These are phyloP conservation scores for Tylopilus cervinicoccineus DNA, from an alignment of 768 basidiomycete genomes.

Conservation along the genomic window DNA sequence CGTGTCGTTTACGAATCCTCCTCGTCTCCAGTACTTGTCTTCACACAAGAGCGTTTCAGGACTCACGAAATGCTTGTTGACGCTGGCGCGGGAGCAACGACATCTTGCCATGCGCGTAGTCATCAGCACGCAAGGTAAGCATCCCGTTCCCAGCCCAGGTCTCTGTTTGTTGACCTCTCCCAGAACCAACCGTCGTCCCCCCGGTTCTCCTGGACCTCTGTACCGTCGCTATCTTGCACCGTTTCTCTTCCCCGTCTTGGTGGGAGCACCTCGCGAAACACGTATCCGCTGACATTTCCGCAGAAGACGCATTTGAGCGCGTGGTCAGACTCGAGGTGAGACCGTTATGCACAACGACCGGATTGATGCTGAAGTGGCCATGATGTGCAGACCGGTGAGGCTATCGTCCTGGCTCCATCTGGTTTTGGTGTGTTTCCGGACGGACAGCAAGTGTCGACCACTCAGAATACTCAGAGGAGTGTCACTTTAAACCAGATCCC, in stretches of 20 bases:
- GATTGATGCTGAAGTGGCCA: background rate
- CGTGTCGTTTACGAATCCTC: background rate
- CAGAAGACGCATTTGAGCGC: constrained; percentile 58
- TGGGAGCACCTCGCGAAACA: constrained; percentile 67
- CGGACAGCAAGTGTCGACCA: background rate
- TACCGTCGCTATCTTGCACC: constrained; percentile 59
- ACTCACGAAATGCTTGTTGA: constrained; percentile 54
- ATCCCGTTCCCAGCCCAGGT: background rate
- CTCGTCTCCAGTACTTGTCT: constrained; percentile 52
- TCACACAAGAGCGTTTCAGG: constrained; percentile 42
- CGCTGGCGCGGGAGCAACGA: constrained; percentile 63
- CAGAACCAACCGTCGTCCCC: constrained; percentile 73
- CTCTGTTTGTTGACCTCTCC: background rate
- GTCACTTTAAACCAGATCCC: constrained; percentile 15
- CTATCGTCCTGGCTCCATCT: constrained; percentile 64
- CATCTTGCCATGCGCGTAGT: constrained; percentile 70
- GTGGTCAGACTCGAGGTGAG: constrained; percentile 62
- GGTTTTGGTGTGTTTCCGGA: constrained; percentile 45
- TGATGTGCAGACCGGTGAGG: constrained; percentile 58
- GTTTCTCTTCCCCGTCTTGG: constrained; percentile 76
- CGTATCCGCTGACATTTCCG: constrained; percentile 59
- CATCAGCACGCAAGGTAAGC: constrained; percentile 68
- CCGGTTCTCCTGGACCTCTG: constrained; percentile 65
- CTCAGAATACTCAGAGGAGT: constrained; percentile 7
- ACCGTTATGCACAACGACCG: background rate